Evolutionary conservation across 768 basidiomycete genomes (phyloP).

Genomic region (Kondoa subrosea): DNA sequence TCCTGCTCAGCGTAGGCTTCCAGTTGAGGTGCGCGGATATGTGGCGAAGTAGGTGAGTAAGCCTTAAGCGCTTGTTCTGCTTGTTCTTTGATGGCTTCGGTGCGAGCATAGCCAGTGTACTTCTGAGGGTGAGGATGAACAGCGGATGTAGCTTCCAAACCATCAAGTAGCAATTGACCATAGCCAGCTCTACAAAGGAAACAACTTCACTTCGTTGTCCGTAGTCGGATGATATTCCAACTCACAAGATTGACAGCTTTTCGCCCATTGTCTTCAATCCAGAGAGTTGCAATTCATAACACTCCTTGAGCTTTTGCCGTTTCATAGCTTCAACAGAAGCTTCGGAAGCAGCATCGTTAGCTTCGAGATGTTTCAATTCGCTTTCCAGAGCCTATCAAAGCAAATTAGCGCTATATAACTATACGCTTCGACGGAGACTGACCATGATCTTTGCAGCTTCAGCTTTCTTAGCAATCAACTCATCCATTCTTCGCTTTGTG

Average conservation of each 20-base stretch:
- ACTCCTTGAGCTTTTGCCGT: slow-evolving; percentile 22
- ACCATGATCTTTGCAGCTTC: slow-evolving; percentile 10
- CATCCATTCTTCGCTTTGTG: slow-evolving; percentile 4
- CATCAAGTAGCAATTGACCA: slow-evolving; percentile 21
- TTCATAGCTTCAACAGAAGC: slow-evolving; percentile 17
- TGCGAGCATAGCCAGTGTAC: slow-evolving; percentile 19
- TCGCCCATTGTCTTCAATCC: slow-evolving; percentile 23
- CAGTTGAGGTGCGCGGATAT: not conserved
- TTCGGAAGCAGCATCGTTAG: slow-evolving; percentile 17
- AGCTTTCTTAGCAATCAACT: slow-evolving; percentile 4
- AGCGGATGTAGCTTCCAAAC: slow-evolving; percentile 5
- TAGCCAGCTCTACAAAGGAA: slow-evolving; percentile 12
- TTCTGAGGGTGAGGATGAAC: not conserved
- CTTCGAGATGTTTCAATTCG: slow-evolving; percentile 15
- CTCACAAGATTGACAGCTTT: slow-evolving; percentile 22
- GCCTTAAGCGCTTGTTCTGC: slow-evolving; percentile 15
- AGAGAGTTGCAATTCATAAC: slow-evolving; percentile 18
- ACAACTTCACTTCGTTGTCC: no score
- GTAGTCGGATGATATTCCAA: no score
- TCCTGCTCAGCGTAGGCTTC: not conserved
- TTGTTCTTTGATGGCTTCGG: slow-evolving; percentile 21
- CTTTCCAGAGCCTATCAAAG: not conserved
- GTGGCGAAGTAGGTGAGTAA: not conserved
- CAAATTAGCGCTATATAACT: not conserved
- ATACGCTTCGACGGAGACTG: not conserved